Conservation (phyloP, 2,329 filamentous ascomycete species). For the Akanthomyces dipterigenus region DNA sequence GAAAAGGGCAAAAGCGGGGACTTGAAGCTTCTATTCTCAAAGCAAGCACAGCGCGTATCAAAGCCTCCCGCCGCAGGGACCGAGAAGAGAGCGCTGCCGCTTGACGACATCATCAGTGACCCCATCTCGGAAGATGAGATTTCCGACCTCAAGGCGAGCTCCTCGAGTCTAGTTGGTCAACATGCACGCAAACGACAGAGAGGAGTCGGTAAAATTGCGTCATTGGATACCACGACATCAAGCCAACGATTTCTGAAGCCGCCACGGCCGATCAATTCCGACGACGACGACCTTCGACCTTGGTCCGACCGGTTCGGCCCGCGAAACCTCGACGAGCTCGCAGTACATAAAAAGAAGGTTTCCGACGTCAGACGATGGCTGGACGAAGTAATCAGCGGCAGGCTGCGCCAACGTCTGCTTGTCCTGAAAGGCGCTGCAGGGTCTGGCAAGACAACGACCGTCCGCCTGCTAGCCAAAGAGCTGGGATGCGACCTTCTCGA, state of each 20-base stretch:
- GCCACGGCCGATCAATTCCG: slow-evolving; percentile 22
- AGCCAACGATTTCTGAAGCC: slow-evolving; percentile 49
- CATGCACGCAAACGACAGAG: slow-evolving; percentile 48
- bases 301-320: slow-evolving; percentile 88
- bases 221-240: slow-evolving; percentile 22
- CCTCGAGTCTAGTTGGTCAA: slow-evolving; percentile 48
- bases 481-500: slow-evolving; percentile 73
- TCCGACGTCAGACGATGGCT: slow-evolving; percentile 80
- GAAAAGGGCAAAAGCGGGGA: slow-evolving; percentile 50
- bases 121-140: slow-evolving; percentile 56
- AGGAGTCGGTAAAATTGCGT: slow-evolving; percentile 23
- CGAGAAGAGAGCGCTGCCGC: slow-evolving; percentile 22
- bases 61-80: slow-evolving; percentile 21
- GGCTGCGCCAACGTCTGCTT: slow-evolving; percentile 63
- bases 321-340: slow-evolving; percentile 69
- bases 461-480: slow-evolving; percentile 70
- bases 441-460: slow-evolving; percentile 84
- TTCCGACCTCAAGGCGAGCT: slow-evolving; percentile 41
- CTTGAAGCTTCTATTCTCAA: slow-evolving; percentile 54
- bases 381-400: slow-evolving; percentile 61
- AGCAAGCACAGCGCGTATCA: slow-evolving; percentile 46
- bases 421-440: slow-evolving; percentile 87
- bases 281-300: slow-evolving; percentile 57
- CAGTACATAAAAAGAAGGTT: slow-evolving; percentile 92
- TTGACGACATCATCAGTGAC: slow-evolving; percentile 47